Evolutionary conservation across 1,284 basidiomycete species (phyloP), one percentile per base, ranked within the genome.

Genomic region (Ustilago crameri): DNA sequence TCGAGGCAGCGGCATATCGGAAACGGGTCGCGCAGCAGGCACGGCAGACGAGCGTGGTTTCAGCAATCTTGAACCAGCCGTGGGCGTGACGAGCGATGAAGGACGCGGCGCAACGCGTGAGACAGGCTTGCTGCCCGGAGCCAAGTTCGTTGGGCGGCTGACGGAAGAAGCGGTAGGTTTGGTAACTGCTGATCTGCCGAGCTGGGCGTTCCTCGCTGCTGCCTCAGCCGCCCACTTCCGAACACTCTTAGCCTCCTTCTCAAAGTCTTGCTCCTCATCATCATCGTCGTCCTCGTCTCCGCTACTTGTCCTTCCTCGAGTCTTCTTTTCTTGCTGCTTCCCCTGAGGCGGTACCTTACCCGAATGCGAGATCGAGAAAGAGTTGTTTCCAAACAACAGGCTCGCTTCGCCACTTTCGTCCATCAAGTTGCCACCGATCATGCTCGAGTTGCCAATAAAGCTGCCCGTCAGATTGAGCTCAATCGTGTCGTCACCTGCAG

Each of bases 401-500:
- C 51, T 55, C 3, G 51, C 55, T 27, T 72, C 63, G 1, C 48
- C 63, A 26, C 63, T 66, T 27, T 72, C 69, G 44, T 72, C 69
- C 69, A 72, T 66, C 1, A 72, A 32, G 15, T 71, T 71, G n/a
- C 56, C 54, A 12, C 40, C 51, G 17, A 51, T 48, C 30, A 59
- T 45, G 15, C 59, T 63, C 22, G 60, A 51, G 22, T 55, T 63
- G 7, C 49, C 67, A 9, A 70, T 47, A 30, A 64, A 70, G 57
- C 52, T 56, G 2, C 68, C 62, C 1, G 68, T 71, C 26, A 65
- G 38, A n/a, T 71, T 65, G 5, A 72, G 44, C 49, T 72, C 69
- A 37, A 66, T 62, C 23, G 69, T 72, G 10, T 63, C 59, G 12
- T 72, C 68, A 2, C 68, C 68, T 12, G 58, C 61, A 2, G 68